Evolutionary conservation across 192 early-diverging fungal genomes (phyloP), one percentile per base, ranked within the genome.

Genomic region (Funneliformis mosseae): DNA sequence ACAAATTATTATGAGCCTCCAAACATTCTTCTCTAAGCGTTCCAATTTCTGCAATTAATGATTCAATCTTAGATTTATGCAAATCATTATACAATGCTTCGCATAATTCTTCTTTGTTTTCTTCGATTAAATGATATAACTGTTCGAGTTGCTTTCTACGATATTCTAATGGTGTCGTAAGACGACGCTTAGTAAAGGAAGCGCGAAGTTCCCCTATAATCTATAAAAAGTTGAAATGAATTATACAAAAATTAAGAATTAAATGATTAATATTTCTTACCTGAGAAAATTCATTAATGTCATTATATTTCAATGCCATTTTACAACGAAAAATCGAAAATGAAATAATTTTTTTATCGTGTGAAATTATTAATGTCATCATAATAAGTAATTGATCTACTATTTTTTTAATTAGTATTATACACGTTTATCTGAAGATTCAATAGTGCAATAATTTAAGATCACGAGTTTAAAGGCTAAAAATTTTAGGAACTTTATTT

Each of bases 141-240:
- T 87, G 87, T 59, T 88, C 81, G 55, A 95, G 86, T 81, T 94
- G 94, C 50, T 90, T 82, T 62, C 88, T 88, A 61, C 91, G 86
- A 68, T 84, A 89, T 9, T 77, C 62, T 5, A 92, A 55, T 28
- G 87, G 81, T 4, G 78, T 80, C 21, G 91, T 84, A 59, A 88
- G n/a, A n/a, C n/a, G 79, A 16, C 80, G 81, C n/a, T 80, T 80
- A 23, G 61, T 12, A 72, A 87, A 87, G 8, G 83, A 84, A 38
- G 78, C 27, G 8, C 81, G 83, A 64, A 87, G 82, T 0, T 84
- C 83, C 71, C 80, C 71, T 25, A 87, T 71, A 42, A 84, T 79
- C 82, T 83, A 33, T 38, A 16, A 50, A 50, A 50, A 16, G 48
- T 14, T 50, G 12, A 50, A 50, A 0, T 11, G 16, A 12, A 50